These are phyloP conservation scores for Thamnidium elegans DNA, from an alignment of 192 early-diverging fungal species.

Conservation along the genomic window DNA sequence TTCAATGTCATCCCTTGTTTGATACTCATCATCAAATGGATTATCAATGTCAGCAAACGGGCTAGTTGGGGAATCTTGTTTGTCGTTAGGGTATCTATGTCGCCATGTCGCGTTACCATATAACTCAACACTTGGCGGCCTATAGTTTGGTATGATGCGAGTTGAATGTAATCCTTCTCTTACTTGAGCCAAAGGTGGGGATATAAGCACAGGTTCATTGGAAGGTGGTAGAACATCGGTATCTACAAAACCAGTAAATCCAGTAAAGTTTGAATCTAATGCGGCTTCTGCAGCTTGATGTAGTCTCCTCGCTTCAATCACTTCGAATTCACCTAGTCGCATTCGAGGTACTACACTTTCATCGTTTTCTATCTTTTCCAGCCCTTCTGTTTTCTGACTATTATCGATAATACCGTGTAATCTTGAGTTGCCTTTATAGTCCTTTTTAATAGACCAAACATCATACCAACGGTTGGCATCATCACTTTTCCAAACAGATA, in stretches of 20 bases:
- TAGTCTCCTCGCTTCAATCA: constrained; percentile 10
- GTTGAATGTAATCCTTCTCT: constrained; percentile 21
- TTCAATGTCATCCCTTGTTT: neutral
- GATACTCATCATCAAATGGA: constrained; percentile 32
- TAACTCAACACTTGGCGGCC: neutral
- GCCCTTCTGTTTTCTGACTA: neutral
- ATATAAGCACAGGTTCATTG: neutral
- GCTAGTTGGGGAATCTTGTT: neutral
- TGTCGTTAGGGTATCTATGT: neutral
- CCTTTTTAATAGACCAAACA: constrained; percentile 16
- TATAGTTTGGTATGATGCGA: constrained; percentile 6
- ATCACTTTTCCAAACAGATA: constrained; percentile 24
- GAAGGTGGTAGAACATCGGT: too few relatives aligned
- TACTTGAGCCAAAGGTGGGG: constrained; percentile 28
- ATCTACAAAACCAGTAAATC: constrained; percentile 17
- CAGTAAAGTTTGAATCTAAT: constrained; percentile 22
- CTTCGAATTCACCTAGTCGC: constrained; percentile 21
- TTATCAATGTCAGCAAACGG: constrained; percentile 15
- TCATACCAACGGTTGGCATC: constrained; percentile 33
- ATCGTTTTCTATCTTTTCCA: neutral
- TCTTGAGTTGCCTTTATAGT: neutral
- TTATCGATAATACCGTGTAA: constrained; percentile 32
- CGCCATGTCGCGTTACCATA: neutral
- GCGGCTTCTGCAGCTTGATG: constrained; percentile 17
- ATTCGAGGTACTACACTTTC: constrained; percentile 19